These are phyloP conservation scores for Lyophyllum atratum DNA, from an alignment of 768 basidiomycete genomes.

Conservation along the genomic window DNA sequence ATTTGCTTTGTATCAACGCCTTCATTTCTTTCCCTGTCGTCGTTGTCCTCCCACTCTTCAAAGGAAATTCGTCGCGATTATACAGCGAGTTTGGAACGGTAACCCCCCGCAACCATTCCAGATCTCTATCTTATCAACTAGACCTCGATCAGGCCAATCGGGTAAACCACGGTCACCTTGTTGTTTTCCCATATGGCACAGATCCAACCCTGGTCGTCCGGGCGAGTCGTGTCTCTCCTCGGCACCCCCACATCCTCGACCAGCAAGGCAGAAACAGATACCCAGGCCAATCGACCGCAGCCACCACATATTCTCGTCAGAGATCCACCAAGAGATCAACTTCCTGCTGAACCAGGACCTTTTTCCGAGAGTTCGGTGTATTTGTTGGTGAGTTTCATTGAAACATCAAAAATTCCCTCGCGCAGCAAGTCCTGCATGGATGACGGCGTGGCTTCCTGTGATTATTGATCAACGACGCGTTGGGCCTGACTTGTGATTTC, in stretches of 20 bases:
- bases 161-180: background rate
- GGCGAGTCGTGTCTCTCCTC: slow-evolving; percentile 13
- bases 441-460: background rate
- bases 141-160: slow-evolving; percentile 8
- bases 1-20: background rate
- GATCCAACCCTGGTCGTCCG: slow-evolving; percentile 12
- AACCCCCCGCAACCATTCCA: slow-evolving; percentile 1
- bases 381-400: slow-evolving; percentile 29
- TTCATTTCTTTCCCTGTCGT: slow-evolving; percentile 1
- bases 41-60: background rate
- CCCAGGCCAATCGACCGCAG: slow-evolving; percentile 5
- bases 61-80: background rate
- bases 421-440: slow-evolving; percentile 4
- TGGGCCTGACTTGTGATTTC: slow-evolving; percentile 16
- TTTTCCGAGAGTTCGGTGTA: slow-evolving; percentile 18
- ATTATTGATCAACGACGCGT: slow-evolving; percentile 17
- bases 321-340: slow-evolving; percentile 31
- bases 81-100: background rate
- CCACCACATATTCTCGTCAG: slow-evolving; percentile 23
- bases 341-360: slow-evolving; percentile 21
- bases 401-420: slow-evolving; percentile 6
- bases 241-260: slow-evolving; percentile 4
- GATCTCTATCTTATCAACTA: slow-evolving; percentile 10
- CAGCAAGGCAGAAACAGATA: slow-evolving; percentile 4
- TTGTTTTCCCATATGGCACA: slow-evolving; percentile 21